Conservation (phyloP, 768 basidiomycete genomes). For the Termitomyces sp. region DNA sequence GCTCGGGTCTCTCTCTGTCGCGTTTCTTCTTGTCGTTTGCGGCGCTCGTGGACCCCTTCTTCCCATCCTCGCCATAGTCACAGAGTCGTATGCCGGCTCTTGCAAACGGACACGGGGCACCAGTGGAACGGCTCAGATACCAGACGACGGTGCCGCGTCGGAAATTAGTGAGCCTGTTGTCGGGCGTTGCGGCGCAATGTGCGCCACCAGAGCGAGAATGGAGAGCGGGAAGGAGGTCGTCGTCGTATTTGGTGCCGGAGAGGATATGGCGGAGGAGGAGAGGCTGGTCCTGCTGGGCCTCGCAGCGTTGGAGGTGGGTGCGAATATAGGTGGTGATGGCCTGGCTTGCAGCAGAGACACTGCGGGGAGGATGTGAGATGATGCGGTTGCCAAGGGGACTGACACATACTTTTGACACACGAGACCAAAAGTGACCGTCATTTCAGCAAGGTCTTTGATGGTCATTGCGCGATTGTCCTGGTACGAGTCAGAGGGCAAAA, state of each 20-base stretch:
- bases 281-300: constrained; percentile 64
- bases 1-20: constrained; percentile 21
- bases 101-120: constrained; percentile 71
- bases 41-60: constrained; percentile 16
- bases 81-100: constrained; percentile 67
- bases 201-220: constrained; percentile 68
- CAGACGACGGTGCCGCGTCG: constrained; percentile 75
- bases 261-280: constrained; percentile 67
- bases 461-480: constrained; percentile 79
- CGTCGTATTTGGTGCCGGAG: constrained; percentile 67
- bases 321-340: constrained; percentile 83
- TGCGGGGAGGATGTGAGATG: constrained; percentile 20
- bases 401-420: constrained; percentile 64
- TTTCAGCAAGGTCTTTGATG: constrained; percentile 79
- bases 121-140: constrained; percentile 73
- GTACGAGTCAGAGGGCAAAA: constrained; percentile 10
- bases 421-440: constrained; percentile 57
- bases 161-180: constrained; percentile 61
- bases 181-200: constrained; percentile 31
- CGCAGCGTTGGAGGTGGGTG: constrained; percentile 65
- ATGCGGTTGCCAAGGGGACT: not conserved
- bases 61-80: constrained; percentile 55
- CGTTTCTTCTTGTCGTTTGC: constrained; percentile 22
- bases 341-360: constrained; percentile 73
- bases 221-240: constrained; percentile 67